These are phyloP conservation scores for Backusella parvicylindrica DNA, from an alignment of 192 early-diverging fungal species.

Conservation along the genomic window DNA sequence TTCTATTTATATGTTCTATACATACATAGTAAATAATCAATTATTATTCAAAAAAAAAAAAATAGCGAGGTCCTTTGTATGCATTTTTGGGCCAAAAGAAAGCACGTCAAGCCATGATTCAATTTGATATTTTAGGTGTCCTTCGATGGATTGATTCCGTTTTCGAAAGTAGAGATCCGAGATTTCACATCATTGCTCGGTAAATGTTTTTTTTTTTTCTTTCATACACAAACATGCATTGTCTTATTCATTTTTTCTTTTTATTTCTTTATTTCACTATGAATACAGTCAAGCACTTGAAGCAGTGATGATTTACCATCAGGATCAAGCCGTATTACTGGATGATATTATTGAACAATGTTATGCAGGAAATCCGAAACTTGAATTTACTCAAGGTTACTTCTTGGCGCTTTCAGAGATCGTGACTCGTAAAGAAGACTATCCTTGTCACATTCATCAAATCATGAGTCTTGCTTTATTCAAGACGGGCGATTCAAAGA, in stretches of 20 bases:
- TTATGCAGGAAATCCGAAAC: slow-evolving; percentile 62
- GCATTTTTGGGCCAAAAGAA: slow-evolving; percentile 39
- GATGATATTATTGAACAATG: slow-evolving; percentile 67
- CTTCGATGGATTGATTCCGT: slow-evolving; percentile 64
- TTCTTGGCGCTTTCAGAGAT: slow-evolving; percentile 77
- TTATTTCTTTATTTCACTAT: slow-evolving; percentile 22
- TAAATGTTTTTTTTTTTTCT: slow-evolving; percentile 7
- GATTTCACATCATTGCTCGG: slow-evolving; percentile 52
- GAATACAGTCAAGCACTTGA: slow-evolving; percentile 58
- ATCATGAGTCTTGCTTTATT: slow-evolving; percentile 71
- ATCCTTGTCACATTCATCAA: slow-evolving; percentile 61
- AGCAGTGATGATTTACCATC: slow-evolving; percentile 62
- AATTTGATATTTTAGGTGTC: slow-evolving; percentile 52
- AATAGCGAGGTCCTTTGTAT: slow-evolving; percentile 48
- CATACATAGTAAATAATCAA: background rate
- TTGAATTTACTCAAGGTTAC: slow-evolving; percentile 64
- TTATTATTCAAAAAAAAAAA: background rate
- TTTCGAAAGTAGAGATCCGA: slow-evolving; percentile 55
- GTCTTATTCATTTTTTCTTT: background rate
- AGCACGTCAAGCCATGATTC: slow-evolving; percentile 28
- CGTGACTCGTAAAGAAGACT: slow-evolving; percentile 53
- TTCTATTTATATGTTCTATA: background rate
- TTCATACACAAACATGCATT: background rate
- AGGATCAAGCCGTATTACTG: slow-evolving; percentile 51
- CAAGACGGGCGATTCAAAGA: slow-evolving; percentile 71